Evolutionary conservation across 768 basidiomycete species (phyloP).

Genomic region (Kwoniella pini): DNA sequence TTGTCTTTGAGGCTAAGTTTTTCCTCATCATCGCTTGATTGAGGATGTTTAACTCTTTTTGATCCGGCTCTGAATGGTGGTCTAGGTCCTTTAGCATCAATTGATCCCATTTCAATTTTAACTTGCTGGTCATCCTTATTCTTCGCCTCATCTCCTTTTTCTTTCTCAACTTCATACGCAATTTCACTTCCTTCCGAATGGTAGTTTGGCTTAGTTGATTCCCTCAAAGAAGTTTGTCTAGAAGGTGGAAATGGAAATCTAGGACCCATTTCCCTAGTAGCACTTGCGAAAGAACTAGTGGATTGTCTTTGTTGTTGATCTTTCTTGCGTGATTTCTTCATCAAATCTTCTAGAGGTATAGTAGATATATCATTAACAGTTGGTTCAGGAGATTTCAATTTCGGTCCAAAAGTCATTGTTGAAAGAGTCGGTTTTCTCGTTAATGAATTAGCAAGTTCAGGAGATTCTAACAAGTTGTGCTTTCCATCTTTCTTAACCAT

Average conservation of each 20-base stretch:
- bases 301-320: not conserved
- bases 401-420: slow-evolving; percentile 1
- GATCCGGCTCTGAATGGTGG: slow-evolving; percentile 8
- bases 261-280: slow-evolving; percentile 31
- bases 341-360: too few relatives aligned
- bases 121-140: not conserved
- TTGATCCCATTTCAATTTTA: not conserved
- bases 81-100: slow-evolving; percentile 1
- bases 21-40: not conserved
- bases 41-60: not conserved
- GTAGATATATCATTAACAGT: too few relatives aligned
- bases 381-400: too few relatives aligned
- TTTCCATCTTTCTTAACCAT: not conserved
- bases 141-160: not conserved
- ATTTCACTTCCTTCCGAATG: too few relatives aligned
- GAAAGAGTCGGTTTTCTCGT: slow-evolving; percentile 2
- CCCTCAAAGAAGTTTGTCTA: not conserved
- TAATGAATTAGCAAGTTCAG: not conserved
- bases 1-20: not conserved
- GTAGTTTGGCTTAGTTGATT: not conserved
- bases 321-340: not conserved
- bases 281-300: slow-evolving; percentile 18
- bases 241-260: slow-evolving; percentile 36
- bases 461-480: not conserved
- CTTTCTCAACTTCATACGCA: too few relatives aligned